Base-by-base conservation (phyloP, 306 rosid genomes). In the Ammopiptanthus mongolicus region DNA sequence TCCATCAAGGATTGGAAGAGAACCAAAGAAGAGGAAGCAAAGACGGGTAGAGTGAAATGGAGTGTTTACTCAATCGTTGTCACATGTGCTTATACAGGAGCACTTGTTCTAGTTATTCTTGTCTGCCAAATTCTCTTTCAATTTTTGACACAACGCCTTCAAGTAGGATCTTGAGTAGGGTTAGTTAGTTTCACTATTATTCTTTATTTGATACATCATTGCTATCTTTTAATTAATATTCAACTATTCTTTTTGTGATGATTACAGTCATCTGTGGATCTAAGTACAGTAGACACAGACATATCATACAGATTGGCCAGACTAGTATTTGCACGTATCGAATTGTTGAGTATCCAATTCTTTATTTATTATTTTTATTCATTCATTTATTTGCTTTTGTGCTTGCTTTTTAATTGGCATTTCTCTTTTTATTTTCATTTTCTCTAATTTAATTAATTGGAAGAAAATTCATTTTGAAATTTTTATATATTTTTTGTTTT, bases 21-120 rank as follows among this genome's bases (percentile, higher is more conserved):
- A 80, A 71, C 34, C 56, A 85, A 79, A 44, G 95, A 88, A 78
- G 97, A 89, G 78, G 94, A 90, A 82, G 77, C 88, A 5, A 87
- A 87, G 83, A 94, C 90, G 0, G 98, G 98, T 31, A 81, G 89
- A 53, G 98, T 94, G 51, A 89, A 94, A 58, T 94, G 91, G 97
- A 84, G 89, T 69, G 97, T 94, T 52, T 91, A 94, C 87, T 90
- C 97, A 47, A 82, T 88, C 25, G 90, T 91, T 70, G 84, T 94
- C 70, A 91, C 88, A 48, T 78, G 82, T 13, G 96, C 98, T 70
- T 94, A 86, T 76, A 74, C 52, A 83, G 98, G 97, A 33, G 86
- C 91, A 73, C 89, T 94, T 29, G 90, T 91, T 80, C 98, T 97
- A 0, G 65, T 91, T 37, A 85, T 94, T 74, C 96, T 94, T 82